A percentile compares a stretch with the other conserved stretches of the same genome.
These are phyloP conservation scores for Eimeria brunetti DNA, from an alignment of 169 alveolate species.

Conservation along the genomic window DNA sequence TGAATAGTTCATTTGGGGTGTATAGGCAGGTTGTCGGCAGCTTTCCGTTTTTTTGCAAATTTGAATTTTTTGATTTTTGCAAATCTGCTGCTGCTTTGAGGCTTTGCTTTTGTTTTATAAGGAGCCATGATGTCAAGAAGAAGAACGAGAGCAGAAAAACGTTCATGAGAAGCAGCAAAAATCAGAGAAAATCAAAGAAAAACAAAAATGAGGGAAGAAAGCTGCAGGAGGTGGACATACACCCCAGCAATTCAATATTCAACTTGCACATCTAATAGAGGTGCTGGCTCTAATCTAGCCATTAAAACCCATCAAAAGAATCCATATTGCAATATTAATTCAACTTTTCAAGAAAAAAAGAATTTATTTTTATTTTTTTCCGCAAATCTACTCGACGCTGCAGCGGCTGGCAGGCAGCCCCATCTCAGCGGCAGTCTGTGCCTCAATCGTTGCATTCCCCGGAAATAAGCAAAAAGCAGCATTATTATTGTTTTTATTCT, in stretches of 20 bases:
- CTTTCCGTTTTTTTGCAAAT: not conserved
- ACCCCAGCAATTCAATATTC: not conserved
- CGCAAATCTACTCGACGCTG: not conserved
- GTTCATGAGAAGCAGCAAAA: not conserved
- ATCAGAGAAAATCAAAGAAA: not conserved
- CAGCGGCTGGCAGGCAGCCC: no score
- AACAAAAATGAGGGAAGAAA: no score
- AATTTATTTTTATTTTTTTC: no score
- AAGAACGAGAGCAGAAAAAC: not conserved
- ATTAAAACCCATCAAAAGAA: no score
- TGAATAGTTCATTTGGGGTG: not conserved
- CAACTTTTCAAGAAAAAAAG: not conserved
- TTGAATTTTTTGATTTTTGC: not conserved
- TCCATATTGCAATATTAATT: no score
- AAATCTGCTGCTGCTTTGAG: not conserved
- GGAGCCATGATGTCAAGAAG: not conserved
- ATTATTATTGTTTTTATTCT: not conserved
- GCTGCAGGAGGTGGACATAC: not conserved
- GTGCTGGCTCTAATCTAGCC: no score
- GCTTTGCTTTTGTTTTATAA: not conserved
- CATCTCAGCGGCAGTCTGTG: no score
- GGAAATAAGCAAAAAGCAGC: no score
- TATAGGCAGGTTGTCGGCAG: not conserved
- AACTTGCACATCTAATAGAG: no score
- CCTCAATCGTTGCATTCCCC: no score